Percentiles rank a stretch among this genome's conserved stretches.
Evolutionary conservation across 305 asterid species (phyloP).

Genomic region (Fraxinus albicans): DNA sequence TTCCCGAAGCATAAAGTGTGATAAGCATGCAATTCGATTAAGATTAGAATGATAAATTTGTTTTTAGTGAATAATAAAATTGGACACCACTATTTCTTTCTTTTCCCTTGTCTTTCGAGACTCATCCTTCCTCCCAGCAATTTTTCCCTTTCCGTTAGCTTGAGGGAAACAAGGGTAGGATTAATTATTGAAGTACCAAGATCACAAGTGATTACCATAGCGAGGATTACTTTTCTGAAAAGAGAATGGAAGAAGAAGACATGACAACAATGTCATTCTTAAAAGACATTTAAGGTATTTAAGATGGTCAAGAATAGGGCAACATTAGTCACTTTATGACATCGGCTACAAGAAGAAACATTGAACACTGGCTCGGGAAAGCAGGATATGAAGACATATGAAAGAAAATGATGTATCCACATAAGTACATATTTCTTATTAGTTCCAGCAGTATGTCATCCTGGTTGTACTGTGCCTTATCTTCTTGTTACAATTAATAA

Average conservation of each 20-base stretch:
- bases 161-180: not conserved
- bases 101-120: not conserved
- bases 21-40: not conserved
- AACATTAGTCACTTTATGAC: not conserved
- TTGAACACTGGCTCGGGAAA: not conserved
- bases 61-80: not conserved
- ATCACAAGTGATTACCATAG: not conserved
- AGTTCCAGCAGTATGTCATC: not conserved
- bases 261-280: not conserved
- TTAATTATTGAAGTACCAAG: not conserved
- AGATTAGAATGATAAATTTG: not conserved
- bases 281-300: not conserved
- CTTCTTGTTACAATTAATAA: slow-evolving; percentile 1
- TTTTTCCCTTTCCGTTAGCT: not conserved
- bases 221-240: not conserved
- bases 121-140: not conserved
- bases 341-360: not conserved
- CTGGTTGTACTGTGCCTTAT: not conserved
- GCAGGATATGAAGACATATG: not conserved
- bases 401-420: not conserved
- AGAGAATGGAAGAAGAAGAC: not conserved
- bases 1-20: not conserved
- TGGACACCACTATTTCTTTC: not conserved
- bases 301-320: not conserved
- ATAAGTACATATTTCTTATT: not conserved